These are phyloP conservation scores for Euphorbia tirucalli DNA, from an alignment of 345 rosid genomes.

Conservation along the genomic window DNA sequence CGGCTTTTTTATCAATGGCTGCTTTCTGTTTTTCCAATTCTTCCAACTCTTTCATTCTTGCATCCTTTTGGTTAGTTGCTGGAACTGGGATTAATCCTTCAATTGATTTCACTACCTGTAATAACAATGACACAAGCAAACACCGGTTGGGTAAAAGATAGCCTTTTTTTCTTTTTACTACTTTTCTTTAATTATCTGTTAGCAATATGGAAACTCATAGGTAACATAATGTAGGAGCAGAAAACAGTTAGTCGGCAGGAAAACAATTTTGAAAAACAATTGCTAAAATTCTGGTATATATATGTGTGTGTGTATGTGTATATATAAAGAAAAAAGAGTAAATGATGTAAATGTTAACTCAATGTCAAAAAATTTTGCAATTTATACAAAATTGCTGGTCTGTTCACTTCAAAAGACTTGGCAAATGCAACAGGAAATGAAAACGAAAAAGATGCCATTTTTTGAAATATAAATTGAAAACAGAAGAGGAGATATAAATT, in stretches of 20 bases:
- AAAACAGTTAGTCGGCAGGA: too few species aligned
- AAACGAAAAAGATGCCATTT: not conserved
- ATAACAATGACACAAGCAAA: conserved; percentile 20
- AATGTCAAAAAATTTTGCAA: not conserved
- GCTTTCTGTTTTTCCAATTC: conserved; percentile 56
- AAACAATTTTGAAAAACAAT: not conserved
- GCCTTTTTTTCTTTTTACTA: not conserved
- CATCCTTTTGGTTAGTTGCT: conserved; percentile 42
- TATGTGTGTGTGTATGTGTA: too few species aligned
- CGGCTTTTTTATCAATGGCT: conserved; percentile 53
- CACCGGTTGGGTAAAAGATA: conserved; percentile 25
- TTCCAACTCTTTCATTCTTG: conserved; percentile 60
- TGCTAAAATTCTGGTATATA: not conserved
- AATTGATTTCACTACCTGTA: conserved; percentile 69
- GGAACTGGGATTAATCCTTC: conserved; percentile 67
- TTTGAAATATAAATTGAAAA: not conserved
- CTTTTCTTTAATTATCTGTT: conserved; percentile 7
- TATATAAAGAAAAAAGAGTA: not conserved
- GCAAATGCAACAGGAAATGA: not conserved
- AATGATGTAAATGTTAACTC: not conserved
- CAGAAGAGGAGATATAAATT: too few species aligned
- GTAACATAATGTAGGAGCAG: not conserved
- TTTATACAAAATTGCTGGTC: not conserved
- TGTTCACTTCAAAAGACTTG: not conserved
- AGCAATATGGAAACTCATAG: not conserved